phyloP scores from a whole-genome alignment of 108 stramenopile genomes.

The Aureococcus anophagefferens region DNA sequence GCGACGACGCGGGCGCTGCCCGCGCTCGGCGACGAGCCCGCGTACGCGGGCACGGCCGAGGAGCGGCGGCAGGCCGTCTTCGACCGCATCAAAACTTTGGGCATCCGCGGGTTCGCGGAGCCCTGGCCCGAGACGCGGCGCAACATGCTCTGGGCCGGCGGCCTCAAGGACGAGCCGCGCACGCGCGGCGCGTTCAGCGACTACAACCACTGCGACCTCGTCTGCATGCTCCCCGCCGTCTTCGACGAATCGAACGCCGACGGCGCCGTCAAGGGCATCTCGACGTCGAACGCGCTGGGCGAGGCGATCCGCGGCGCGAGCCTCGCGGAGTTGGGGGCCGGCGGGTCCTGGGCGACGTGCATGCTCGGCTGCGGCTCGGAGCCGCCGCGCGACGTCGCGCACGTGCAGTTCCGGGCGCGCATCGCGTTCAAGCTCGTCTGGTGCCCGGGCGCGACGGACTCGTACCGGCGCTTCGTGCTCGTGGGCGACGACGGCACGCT shows the following conservation, averaged over 20 bases:
- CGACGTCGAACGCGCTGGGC: slow-evolving; percentile 65
- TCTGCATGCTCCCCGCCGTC: slow-evolving; percentile 59
- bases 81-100: slow-evolving; percentile 45
- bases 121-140: slow-evolving; percentile 67
- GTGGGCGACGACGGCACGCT: slow-evolving; percentile 68
- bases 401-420: slow-evolving; percentile 70
- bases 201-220: slow-evolving; percentile 79
- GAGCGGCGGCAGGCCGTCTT: slow-evolving; percentile 51
- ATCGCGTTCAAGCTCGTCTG: slow-evolving; percentile 83
- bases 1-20: not conserved
- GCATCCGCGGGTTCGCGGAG: slow-evolving; percentile 40
- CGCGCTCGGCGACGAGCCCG: slow-evolving; percentile 23
- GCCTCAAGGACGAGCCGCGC: slow-evolving; percentile 54
- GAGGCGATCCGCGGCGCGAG: slow-evolving; percentile 65
- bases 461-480: slow-evolving; percentile 68
- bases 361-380: slow-evolving; percentile 47
- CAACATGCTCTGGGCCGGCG: slow-evolving; percentile 73
- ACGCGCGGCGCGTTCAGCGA: slow-evolving; percentile 82
- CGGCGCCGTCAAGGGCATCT: slow-evolving; percentile 53
- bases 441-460: slow-evolving; percentile 63
- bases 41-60: slow-evolving; percentile 70
- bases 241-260: slow-evolving; percentile 70
- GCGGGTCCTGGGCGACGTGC: slow-evolving; percentile 76
- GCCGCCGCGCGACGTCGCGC: slow-evolving; percentile 81
- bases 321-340: slow-evolving; percentile 66